Evolutionary conservation across 768 basidiomycete species (phyloP).

Genomic region (Boletus tomentosulus): DNA sequence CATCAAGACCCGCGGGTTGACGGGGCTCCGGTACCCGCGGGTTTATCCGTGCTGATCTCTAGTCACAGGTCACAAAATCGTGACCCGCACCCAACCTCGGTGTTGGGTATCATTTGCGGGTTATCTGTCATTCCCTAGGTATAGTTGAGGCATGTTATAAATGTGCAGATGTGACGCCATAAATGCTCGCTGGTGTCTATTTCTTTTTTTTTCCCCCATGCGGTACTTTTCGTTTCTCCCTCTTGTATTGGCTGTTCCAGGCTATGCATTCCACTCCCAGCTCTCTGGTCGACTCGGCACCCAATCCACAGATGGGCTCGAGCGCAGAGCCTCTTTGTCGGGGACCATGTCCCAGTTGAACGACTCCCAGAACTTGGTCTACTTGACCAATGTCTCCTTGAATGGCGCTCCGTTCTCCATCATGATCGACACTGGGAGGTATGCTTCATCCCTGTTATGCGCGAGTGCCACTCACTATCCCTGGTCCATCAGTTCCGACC

Average conservation of each 20-base stretch:
- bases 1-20: too few relatives aligned
- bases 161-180: too few relatives aligned
- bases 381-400: conserved; percentile 38
- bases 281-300: conserved; percentile 14
- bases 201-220: conserved; percentile 8
- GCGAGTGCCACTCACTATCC: conserved; percentile 1
- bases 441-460: background rate
- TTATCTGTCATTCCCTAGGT: too few relatives aligned
- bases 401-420: conserved; percentile 33
- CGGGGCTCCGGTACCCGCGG: too few relatives aligned
- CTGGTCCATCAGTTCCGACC: conserved; percentile 49
- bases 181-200: background rate
- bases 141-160: too few relatives aligned
- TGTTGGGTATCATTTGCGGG: too few relatives aligned
- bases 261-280: conserved; percentile 10
- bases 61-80: too few relatives aligned
- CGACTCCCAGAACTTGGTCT: conserved; percentile 33
- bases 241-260: conserved; percentile 4
- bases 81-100: too few relatives aligned
- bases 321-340: conserved; percentile 25
- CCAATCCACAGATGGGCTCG: conserved; percentile 6
- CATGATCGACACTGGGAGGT: conserved; percentile 47
- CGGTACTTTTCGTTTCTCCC: conserved; percentile 4
- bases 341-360: conserved; percentile 25
- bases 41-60: too few relatives aligned